phyloP scores from a whole-genome alignment of 306 rosid species.

The Acacia crassicarpa region DNA sequence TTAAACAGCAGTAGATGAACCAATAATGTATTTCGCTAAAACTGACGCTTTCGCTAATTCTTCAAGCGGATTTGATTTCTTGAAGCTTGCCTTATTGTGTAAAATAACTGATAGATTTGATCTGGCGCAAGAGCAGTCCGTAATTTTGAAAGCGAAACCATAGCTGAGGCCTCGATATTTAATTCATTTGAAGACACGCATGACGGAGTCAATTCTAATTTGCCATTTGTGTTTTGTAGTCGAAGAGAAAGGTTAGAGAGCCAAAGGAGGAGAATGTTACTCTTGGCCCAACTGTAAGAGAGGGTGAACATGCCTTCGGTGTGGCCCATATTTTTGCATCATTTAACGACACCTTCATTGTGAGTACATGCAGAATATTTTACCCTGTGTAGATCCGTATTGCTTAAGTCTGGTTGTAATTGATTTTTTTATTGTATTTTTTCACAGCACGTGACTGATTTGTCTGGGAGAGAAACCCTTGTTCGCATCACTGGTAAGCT shows the following conservation, averaged over 20 bases:
- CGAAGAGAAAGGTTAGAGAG: conserved; percentile 78
- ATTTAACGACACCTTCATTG: conserved; percentile 85
- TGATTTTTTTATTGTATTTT: not conserved
- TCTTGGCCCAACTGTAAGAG: conserved; percentile 80
- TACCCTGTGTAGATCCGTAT: not conserved
- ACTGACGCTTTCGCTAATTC: not conserved
- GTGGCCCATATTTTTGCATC: conserved; percentile 87
- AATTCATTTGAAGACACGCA: not conserved
- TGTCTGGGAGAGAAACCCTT: conserved; percentile 90
- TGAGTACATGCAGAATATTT: conserved; percentile 41
- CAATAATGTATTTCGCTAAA: not conserved
- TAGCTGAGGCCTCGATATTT: not conserved
- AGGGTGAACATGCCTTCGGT: conserved; percentile 87
- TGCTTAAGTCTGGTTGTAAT: not conserved
- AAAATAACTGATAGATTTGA: not conserved
- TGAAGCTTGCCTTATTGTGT: not conserved
- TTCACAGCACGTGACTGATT: conserved; percentile 82
- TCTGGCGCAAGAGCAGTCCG: not conserved
- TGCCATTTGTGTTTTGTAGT: conserved; percentile 31
- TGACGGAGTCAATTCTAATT: not conserved
- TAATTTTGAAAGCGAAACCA: not conserved
- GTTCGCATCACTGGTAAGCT: conserved; percentile 74
- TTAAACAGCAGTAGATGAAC: not conserved
- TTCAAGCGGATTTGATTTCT: not conserved
- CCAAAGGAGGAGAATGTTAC: conserved; percentile 90